Percentiles rank a stretch among this genome's conserved stretches.
These are phyloP conservation scores for Luzula sylvatica DNA, from an alignment of 176 grass and related monocot genomes.

Conservation along the genomic window DNA sequence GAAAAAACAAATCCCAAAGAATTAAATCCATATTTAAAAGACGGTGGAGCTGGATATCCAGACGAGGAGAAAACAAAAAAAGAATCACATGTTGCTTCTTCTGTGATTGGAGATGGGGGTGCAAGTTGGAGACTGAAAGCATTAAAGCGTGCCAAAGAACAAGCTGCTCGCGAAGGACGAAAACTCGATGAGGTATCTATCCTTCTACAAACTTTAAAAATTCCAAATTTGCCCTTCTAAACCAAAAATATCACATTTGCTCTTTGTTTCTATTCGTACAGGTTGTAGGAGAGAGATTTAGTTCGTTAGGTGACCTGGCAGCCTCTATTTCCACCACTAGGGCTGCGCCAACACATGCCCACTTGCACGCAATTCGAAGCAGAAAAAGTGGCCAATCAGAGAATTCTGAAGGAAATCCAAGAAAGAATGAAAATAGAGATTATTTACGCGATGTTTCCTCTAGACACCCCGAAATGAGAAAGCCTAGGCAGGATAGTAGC, in stretches of 20 bases:
- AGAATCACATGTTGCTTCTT: constrained; percentile 26
- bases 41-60: constrained; percentile 64
- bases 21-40: constrained; percentile 71
- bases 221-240: not conserved
- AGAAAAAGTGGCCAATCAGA: constrained; percentile 50
- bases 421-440: constrained; percentile 23
- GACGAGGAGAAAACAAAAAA: constrained; percentile 37
- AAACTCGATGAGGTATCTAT: constrained; percentile 58
- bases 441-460: constrained; percentile 73
- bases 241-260: not conserved
- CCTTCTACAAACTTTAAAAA: too few species aligned
- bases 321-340: constrained; percentile 53
- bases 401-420: constrained; percentile 15
- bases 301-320: constrained; percentile 58
- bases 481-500: constrained; percentile 45
- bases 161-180: constrained; percentile 69
- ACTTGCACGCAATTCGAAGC: constrained; percentile 65
- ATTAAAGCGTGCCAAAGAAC: constrained; percentile 94
- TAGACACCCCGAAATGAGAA: constrained; percentile 63
- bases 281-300: constrained; percentile 85
- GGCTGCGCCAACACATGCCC: constrained; percentile 53
- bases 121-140: constrained; percentile 98
- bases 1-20: constrained; percentile 48
- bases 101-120: constrained; percentile 83
- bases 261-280: constrained; percentile 6